Percentiles rank a stretch among this genome's conserved stretches.
phyloP scores from a whole-genome alignment of 2,329 filamentous ascomycete genomes.

The Fusarium sp. region DNA sequence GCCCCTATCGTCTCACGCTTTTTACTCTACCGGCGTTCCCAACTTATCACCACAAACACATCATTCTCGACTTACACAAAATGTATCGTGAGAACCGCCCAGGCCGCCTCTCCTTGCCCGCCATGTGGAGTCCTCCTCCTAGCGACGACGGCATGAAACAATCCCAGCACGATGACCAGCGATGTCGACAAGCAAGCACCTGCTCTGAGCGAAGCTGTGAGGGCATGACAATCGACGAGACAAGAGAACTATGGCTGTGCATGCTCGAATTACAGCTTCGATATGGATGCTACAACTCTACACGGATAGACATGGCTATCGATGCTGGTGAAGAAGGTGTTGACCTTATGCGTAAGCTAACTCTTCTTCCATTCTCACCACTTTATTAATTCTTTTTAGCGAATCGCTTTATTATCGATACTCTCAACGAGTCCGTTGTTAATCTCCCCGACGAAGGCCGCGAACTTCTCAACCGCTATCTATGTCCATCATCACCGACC shows the following conservation, averaged over 20 bases:
- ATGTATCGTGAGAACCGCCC: conserved; percentile 48
- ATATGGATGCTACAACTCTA: conserved; percentile 66
- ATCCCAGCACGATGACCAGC: conserved; percentile 22
- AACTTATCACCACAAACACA: neutral
- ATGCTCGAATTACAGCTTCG: conserved; percentile 65
- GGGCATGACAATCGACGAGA: conserved; percentile 57
- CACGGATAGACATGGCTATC: conserved; percentile 64
- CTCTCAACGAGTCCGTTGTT: conserved; percentile 57
- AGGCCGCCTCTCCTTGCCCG: conserved; percentile 40
- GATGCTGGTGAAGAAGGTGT: conserved; percentile 58
- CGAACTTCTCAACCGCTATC: conserved; percentile 54
- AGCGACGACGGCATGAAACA: conserved; percentile 39
- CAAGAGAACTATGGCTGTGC: conserved; percentile 62
- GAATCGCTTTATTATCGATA: conserved; percentile 60
- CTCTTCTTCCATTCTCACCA: neutral
- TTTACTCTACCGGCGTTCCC: neutral
- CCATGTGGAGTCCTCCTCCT: conserved; percentile 39
- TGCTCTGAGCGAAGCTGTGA: conserved; percentile 53
- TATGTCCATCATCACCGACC: conserved; percentile 39
- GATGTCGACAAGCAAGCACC: conserved; percentile 49
- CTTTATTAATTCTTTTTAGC: conserved; percentile 45
- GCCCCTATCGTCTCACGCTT: neutral
- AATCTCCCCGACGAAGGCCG: conserved; percentile 57
- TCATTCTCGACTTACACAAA: conserved; percentile 12
- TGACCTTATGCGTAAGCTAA: conserved; percentile 62